Evolutionary conservation across 345 rosid genomes (phyloP), one percentile per base, ranked within the genome.

Genomic region (Combretum micranthum): DNA sequence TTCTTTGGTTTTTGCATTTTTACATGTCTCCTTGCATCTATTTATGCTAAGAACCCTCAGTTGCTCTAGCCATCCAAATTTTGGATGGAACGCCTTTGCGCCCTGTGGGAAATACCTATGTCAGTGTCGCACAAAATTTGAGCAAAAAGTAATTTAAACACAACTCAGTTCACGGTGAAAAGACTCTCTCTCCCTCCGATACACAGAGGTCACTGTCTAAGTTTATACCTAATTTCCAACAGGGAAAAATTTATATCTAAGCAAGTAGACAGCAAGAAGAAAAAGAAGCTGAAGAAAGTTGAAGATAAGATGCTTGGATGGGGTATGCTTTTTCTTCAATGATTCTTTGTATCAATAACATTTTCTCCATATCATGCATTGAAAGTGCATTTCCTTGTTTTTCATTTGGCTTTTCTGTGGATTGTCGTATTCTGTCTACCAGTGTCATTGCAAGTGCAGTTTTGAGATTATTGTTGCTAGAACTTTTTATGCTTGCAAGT

Each of bases 261-360:
- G 69, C 81, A 90, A 71, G 76, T 74, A 4, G 97, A 93, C 56
- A 80, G 53, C 83, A 80, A 74, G 80, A 93, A 87, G 87, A 93
- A 90, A 76, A 93, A 72, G 80, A 93, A 93, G 71, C 80, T 90
- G 52, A 93, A 82, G 80, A 87, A 70, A 75, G 97, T 80, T 42
- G 96, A 90, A 75, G 88, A 90, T 15, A 93, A 69, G 80, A 80
- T 93, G 71, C 99, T 93, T 70, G 86, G 99, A 64, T 93, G 99
- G 99, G 90, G 97, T 93, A 63, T 62, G 85, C 65, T 32, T 32
- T 71, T 21, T 21, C 52, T 25, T 44, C 46, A 46, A 21, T 37
- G 49, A 43, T 52, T 12, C 15, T 13, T 57, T 20, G 45, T 46
- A 45, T 47, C 3, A 51, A 25, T 32, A 4, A 11, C 39, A 32